Evolutionary conservation across 495 filamentous ascomycete species (phyloP), one percentile per base, ranked within the genome.

Genomic region (Penicillium riverlandense): DNA sequence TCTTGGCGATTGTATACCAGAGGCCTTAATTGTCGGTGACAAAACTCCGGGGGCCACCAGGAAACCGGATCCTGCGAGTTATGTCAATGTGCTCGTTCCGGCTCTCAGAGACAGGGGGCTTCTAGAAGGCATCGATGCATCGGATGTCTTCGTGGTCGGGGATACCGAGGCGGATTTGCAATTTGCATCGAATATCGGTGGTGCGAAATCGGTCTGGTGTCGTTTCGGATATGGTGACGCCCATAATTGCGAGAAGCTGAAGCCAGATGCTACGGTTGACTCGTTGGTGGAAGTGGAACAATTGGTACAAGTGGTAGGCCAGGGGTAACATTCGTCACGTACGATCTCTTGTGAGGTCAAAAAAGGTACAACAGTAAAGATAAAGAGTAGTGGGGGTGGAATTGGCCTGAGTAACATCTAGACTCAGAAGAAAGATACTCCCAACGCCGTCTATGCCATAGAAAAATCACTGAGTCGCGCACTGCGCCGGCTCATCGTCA

Each of bases 391-490:
- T 22, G 22, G 22, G 22, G 4, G 4, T 22, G 22, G 22, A 4
- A 22, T 22, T 22, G 22, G 22, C 22, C 22, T 4, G 22, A 22
- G 22, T 22, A 22, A 22, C 22, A 22, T 22, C 22, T 22, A 38
- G 43, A 38, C 12, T 28, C 30, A 44, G 34, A 8, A 40, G 31
- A 40, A 51, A 54, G 49, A 58, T 47, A 52, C 39, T 32, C 49
- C 57, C 46, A 44, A 63, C 51, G 50, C 57, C 50, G 29, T 55
- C 50, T 49, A 63, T 63, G 57, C 54, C 51, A 41, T 14, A 51
- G 43, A 41, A 54, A 39, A 47, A 54, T 77, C 83, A 97, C 74
- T 96, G 90, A 56, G 88, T 78, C 41, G 88, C 77, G 63, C 91
- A 97, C 67, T 97, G 91, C 49, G 67, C 67, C 31, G 82, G 66